phyloP scores from a whole-genome alignment of 805 yeast genomes.

The Lachancea thermotolerans region DNA sequence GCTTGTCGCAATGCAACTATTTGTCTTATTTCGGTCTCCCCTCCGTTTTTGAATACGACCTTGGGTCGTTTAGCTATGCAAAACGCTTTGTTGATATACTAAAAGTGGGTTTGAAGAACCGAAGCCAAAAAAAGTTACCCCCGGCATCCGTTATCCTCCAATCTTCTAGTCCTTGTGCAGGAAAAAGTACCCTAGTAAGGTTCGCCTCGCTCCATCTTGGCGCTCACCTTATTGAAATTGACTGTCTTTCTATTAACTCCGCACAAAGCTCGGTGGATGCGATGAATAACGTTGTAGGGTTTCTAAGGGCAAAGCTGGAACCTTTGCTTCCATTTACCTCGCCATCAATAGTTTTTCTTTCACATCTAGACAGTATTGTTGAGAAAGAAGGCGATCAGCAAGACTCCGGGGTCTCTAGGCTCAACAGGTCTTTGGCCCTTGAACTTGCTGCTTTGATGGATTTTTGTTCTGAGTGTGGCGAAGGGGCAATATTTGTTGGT shows the following conservation, averaged over 20 bases:
- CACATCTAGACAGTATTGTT: conserved; percentile 73
- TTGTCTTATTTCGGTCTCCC: conserved; percentile 41
- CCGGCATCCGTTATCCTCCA: conserved; percentile 59
- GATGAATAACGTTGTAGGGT: conserved; percentile 73
- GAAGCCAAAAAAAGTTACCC: conserved; percentile 32
- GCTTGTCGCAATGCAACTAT: conserved; percentile 35
- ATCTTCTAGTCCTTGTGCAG: conserved; percentile 69
- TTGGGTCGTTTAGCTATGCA: conserved; percentile 40
- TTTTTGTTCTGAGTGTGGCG: conserved; percentile 39
- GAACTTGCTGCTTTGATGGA: conserved; percentile 53
- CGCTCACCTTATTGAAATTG: conserved; percentile 57
- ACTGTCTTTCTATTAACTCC: conserved; percentile 44
- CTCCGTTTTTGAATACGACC: conserved; percentile 33
- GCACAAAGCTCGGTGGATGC: conserved; percentile 58
- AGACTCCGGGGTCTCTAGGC: conserved; percentile 31
- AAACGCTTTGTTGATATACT: conserved; percentile 47
- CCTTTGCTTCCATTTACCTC: conserved; percentile 41
- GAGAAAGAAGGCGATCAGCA: conserved; percentile 57
- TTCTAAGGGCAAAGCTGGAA: conserved; percentile 70
- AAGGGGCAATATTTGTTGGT: conserved; percentile 48
- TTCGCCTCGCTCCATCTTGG: conserved; percentile 56
- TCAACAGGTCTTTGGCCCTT: conserved; percentile 31
- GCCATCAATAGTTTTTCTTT: conserved; percentile 49
- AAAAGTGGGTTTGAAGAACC: conserved; percentile 39
- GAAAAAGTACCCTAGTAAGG: conserved; percentile 61